Conservation (phyloP, 75 land plant species). For the Cupressus sempervirens region DNA sequence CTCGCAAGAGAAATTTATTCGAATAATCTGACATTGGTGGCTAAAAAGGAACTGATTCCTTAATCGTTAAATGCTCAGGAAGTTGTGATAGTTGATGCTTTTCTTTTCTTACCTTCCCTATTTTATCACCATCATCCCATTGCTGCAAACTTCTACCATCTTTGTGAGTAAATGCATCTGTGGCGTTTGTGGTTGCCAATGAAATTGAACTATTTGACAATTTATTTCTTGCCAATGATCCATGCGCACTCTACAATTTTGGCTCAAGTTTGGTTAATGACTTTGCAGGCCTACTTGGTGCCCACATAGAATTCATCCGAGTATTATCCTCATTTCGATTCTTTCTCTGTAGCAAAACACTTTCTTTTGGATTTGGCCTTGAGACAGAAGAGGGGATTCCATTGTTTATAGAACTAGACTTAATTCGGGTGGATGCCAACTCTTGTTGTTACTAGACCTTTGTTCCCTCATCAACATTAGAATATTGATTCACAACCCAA, state of each 20-base stretch:
- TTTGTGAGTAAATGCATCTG: constrained; percentile 20
- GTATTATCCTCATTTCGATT: constrained; percentile 31
- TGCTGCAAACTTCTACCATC: constrained; percentile 19
- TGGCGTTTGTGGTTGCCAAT: constrained; percentile 18
- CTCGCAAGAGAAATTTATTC: not conserved
- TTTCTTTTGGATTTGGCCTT: constrained; percentile 10
- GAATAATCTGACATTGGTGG: not conserved
- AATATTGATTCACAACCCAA: not conserved
- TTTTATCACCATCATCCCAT: constrained; percentile 14
- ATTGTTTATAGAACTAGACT: too few species aligned
- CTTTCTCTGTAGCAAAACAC: constrained; percentile 10
- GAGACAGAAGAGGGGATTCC: constrained; percentile 22
- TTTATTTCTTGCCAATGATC: constrained; percentile 6
- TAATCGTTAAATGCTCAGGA: not conserved
- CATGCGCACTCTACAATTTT: constrained; percentile 7
- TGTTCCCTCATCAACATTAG: too few species aligned
- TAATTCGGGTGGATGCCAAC: too few species aligned
- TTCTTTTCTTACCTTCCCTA: not conserved
- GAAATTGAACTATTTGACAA: constrained; percentile 18
- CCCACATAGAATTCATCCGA: constrained; percentile 16
- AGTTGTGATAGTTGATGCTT: constrained; percentile 4
- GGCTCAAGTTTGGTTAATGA: constrained; percentile 21
- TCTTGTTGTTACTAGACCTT: too few species aligned
- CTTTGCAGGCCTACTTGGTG: constrained; percentile 16
- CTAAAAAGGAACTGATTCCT: not conserved